Base-by-base conservation (phyloP, 257 asterid species). In the Solanum sitiens region DNA sequence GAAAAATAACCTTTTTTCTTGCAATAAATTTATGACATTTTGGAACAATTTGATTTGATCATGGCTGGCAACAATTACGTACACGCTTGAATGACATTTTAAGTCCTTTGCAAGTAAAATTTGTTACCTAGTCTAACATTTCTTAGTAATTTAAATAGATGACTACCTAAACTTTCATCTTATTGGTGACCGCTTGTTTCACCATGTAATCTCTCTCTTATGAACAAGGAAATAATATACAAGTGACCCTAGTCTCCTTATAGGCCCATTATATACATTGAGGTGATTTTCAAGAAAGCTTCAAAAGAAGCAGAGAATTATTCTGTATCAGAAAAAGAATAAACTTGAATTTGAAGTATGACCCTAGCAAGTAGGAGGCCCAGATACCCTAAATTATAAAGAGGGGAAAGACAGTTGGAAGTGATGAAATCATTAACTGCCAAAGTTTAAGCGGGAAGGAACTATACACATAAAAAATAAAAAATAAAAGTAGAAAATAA, bases 371-470 rank as follows among this genome's bases (percentile, higher is more conserved):
- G 45, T 18, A 33, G 45, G 27, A 72, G 9, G 15, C 16, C 67
- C 37, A 77, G 84, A 45, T 77, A 27, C 39, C 84, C 80, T 70
- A 59, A 82, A 30, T 23, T 35, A 37, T 67, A 37, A 84, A 56
- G 39, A 37, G 15, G 3, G 15, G 27, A 27, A 47, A 11, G 9
- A 21, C 72, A 7, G 61, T 59, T 63, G 50, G 50, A 80, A 67
- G 42, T 39, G 63, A 40, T 1, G 56, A 27, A 25, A 59, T 40
- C 53, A 59, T 12, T 56, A 87, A 39, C 61, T 39, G 32, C 47
- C 44, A 23, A 79, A 83, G 84, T 83, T 71, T 83, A 7, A 87
- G 87, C 65, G 85, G 89, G 84, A 87, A 53, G 90, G 27, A 61
- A 63, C 50, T 50, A 44, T 53, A 37, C 86, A 39, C 21, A 2